Percentiles rank a stretch among this genome's conserved stretches.
Evolutionary conservation across 345 rosid species (phyloP).

Genomic region (Sisymbrium irio): DNA sequence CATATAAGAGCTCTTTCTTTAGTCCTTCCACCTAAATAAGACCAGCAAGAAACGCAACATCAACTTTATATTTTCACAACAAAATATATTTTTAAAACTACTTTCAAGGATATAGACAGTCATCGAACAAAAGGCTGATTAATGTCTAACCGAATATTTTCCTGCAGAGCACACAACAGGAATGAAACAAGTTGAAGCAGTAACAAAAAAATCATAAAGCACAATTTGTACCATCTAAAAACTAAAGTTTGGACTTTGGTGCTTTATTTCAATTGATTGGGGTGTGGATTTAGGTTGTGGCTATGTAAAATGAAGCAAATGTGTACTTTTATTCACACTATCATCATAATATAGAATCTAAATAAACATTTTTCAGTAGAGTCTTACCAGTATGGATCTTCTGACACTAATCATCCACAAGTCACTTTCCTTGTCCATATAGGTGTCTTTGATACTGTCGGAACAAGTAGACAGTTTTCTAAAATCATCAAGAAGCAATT

Average conservation of each 20-base stretch:
- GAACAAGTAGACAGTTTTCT: slow-evolving; percentile 57
- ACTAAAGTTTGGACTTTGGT: not conserved
- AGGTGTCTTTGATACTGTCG: slow-evolving; percentile 51
- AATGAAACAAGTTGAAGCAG: no score
- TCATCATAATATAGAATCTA: not conserved
- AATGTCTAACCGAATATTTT: not conserved
- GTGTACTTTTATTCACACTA: not conserved
- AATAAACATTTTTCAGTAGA: slow-evolving; percentile 8
- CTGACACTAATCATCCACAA: slow-evolving; percentile 45
- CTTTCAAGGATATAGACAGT: not conserved
- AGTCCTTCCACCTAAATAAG: slow-evolving; percentile 71
- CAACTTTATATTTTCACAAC: not conserved
- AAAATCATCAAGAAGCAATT: slow-evolving; percentile 69
- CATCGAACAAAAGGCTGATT: not conserved
- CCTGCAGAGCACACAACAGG: not conserved
- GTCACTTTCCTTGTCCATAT: slow-evolving; percentile 34
- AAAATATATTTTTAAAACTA: not conserved
- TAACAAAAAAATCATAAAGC: no score
- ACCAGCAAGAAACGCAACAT: slow-evolving; percentile 6
- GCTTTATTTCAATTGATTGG: no score
- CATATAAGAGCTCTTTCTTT: slow-evolving; percentile 66
- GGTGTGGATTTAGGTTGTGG: no score
- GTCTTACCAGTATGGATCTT: slow-evolving; percentile 42
- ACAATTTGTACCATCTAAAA: no score
- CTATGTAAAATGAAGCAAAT: not conserved